Base-by-base conservation (phyloP, 495 filamentous ascomycete species). In the Penicillium pancosmium region DNA sequence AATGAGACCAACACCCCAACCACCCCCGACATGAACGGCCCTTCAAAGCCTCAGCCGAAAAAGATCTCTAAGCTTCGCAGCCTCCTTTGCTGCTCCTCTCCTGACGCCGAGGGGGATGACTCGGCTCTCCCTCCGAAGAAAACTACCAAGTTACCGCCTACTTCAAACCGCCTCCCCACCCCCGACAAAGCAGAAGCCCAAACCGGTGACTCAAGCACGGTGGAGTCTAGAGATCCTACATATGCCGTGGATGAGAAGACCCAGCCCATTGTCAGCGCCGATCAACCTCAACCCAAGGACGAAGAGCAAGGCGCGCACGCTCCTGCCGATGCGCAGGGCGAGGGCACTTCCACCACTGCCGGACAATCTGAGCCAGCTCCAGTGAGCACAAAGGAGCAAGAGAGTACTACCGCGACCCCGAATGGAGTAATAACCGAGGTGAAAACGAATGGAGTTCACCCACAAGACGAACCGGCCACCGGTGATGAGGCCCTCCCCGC, bases 51-150 rank as follows among this genome's bases (percentile, higher is more conserved):
- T 54, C 88, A 86, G 69, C 90, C 88, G 76, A 85, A 84, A 70
- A 78, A 73, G 60, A 59, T 64, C 8, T 72, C 65, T 31, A 74
- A 85, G 10, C 75, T 97, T 38, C 74, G 95, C 19, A 80, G 90
- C 25, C 86, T 94, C 55, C 77, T 97, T 52, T 97, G 92, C 78
- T 97, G 92, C 70, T 86, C 86, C 31, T 83, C 87, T 47, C 84
- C 83, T n/a, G 84, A 87, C 55, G 75, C 83, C 3, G 77, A 86
- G 57, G 72, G 76, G 54, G 84, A 86, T 40, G 89, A 90, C 44
- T 68, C 78, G 44, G 65, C 77, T 41, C 71, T 89, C 21, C 86
- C 89, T 48, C 77, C 84, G 35, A 92, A 93, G 76, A 88, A 86
- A 67, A 84, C 83, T 63, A 78, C 69, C 65, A 82, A 78, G 75